Conservation (phyloP, 306 rosid species). For the Dalbergia oliveri region DNA sequence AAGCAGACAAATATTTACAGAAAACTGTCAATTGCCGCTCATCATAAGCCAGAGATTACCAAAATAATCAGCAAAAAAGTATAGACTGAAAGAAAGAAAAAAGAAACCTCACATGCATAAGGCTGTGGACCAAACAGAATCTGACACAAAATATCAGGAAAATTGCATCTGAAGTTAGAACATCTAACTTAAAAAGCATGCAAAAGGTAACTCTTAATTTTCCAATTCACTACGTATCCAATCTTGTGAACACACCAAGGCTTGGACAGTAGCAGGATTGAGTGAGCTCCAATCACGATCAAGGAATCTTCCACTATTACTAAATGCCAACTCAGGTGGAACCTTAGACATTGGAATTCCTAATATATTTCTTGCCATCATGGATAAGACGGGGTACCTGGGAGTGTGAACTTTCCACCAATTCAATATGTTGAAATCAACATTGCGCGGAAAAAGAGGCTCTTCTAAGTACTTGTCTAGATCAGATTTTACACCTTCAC, state of each 20-base stretch:
- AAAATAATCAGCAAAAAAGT: neutral
- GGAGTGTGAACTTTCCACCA: conserved; percentile 95
- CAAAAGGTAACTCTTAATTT: conserved; percentile 47
- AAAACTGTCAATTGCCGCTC: neutral
- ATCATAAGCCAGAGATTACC: conserved; percentile 12
- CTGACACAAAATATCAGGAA: conserved; percentile 8
- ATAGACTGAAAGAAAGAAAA: conserved; percentile 11
- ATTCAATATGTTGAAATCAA: conserved; percentile 67
- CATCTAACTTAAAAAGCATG: conserved; percentile 17
- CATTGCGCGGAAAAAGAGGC: conserved; percentile 78
- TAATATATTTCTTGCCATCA: conserved; percentile 83
- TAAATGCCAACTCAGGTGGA: conserved; percentile 61
- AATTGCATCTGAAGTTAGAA: conserved; percentile 26
- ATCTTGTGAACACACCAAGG: conserved; percentile 81
- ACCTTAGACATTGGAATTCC: conserved; percentile 75
- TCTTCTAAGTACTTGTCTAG: conserved; percentile 85
- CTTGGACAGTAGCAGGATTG: conserved; percentile 67
- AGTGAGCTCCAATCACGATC: conserved; percentile 69
- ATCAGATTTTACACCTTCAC: conserved; percentile 72
- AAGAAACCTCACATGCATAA: conserved; percentile 30
- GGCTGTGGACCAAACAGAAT: conserved; percentile 1
- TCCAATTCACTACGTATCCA: conserved; percentile 83
- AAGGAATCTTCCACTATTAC: conserved; percentile 55
- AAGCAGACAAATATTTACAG: conserved; percentile 12
- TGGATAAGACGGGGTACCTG: conserved; percentile 77